phyloP scores from a whole-genome alignment of 352 stramenopile genomes.

The Blastocystis hominis region DNA sequence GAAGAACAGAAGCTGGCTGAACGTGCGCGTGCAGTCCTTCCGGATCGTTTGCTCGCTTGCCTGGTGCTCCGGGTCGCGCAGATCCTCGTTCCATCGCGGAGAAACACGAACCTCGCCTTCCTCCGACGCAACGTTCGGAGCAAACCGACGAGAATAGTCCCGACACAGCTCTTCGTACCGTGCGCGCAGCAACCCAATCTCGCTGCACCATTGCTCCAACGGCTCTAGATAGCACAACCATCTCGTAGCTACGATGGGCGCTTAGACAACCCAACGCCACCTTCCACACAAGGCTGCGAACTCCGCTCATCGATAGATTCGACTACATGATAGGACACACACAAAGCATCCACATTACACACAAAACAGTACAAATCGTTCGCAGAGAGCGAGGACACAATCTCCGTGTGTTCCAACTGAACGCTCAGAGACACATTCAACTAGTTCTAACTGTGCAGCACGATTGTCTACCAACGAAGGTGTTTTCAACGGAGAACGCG shows the following conservation, averaged over 20 bases:
- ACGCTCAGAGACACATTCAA: not conserved
- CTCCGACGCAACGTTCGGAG: not conserved
- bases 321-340: not conserved
- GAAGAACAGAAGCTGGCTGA: slow-evolving; percentile 49
- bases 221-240: not conserved
- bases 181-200: not conserved
- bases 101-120: not conserved
- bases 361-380: not conserved
- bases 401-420: slow-evolving; percentile 6
- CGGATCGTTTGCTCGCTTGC: not conserved
- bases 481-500: not conserved
- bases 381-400: not conserved
- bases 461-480: not conserved
- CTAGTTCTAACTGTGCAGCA: not conserved
- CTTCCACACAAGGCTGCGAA: slow-evolving; percentile 15
- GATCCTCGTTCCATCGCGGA: not conserved
- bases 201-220: not conserved
- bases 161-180: not conserved
- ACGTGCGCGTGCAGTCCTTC: slow-evolving; percentile 47
- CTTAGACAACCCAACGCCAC: not conserved
- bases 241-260: not conserved
- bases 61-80: not conserved
- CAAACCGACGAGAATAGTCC: not conserved
- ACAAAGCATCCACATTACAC: not conserved
- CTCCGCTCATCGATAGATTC: not conserved